Evolutionary conservation across 1,284 basidiomycete species (phyloP).

Genomic region (Leccinum subrobustum): DNA sequence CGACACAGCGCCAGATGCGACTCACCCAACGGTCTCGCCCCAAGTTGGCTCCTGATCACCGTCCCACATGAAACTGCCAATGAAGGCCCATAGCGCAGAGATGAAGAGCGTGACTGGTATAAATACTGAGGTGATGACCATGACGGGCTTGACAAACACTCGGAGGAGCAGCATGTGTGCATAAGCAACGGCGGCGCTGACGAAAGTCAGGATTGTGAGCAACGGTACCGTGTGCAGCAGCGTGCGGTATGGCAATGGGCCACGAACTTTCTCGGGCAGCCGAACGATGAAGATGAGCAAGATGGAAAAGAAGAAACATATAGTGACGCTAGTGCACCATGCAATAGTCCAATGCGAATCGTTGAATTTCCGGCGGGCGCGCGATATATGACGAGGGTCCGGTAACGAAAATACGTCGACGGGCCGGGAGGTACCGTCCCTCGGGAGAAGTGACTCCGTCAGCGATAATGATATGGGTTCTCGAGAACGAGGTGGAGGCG

Average conservation of each 20-base stretch:
- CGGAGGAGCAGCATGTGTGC: slow-evolving; percentile 75
- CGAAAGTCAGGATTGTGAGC: slow-evolving; percentile 73
- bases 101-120: slow-evolving; percentile 81
- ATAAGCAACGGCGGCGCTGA: slow-evolving; percentile 73
- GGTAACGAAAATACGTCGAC: slow-evolving; percentile 71
- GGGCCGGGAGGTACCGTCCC: slow-evolving; percentile 60
- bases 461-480: slow-evolving; percentile 56
- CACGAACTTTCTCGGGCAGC: slow-evolving; percentile 38
- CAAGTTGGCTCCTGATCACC: slow-evolving; percentile 66
- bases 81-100: slow-evolving; percentile 85
- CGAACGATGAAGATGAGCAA: slow-evolving; percentile 57
- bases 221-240: slow-evolving; percentile 84
- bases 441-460: slow-evolving; percentile 70
- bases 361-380: slow-evolving; percentile 65
- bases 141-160: slow-evolving; percentile 79
- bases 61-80: slow-evolving; percentile 88
- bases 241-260: slow-evolving; percentile 64
- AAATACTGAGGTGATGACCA: slow-evolving; percentile 76
- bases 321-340: slow-evolving; percentile 57
- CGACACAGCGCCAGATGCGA: slow-evolving; percentile 11
- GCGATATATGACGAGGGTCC: slow-evolving; percentile 62
- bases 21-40: slow-evolving; percentile 81
- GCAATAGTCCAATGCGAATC: slow-evolving; percentile 69
- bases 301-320: slow-evolving; percentile 61
- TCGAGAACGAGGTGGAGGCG: slow-evolving; percentile 38